Evolutionary conservation across 164 flowering plant species (phyloP), one percentile per base, ranked within the genome.

Genomic region (Amborella trichopoda): DNA sequence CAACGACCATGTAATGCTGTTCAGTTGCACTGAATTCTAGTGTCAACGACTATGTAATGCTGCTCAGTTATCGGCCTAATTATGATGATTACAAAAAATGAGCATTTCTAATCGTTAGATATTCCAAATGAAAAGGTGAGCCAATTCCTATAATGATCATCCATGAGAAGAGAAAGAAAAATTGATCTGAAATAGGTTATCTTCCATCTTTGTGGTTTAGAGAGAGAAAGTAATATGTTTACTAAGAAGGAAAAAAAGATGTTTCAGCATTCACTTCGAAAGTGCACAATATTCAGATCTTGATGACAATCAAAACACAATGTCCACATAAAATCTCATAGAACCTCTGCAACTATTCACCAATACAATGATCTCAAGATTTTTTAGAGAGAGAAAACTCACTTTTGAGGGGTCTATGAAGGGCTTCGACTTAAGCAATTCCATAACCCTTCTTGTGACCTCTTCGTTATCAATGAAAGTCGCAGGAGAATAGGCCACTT

Each of bases 331-430:
- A 30, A 6, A 30, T 6, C 6, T 30, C 6, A 30, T 13, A 30
- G 34, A 30, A 30, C 13, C 13, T 6, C 34, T 6, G 13, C 34
- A 13, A 30, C 13, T 6, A 13, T 30, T 13, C 6, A 30, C 9
- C 6, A 30, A 6, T 30, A 13, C 9, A 30, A 6, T 30, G 34
- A 30, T 13, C 34, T 30, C n/a, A n/a, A n/a, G n/a, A n/a, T n/a
- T n/a, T n/a, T n/a, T n/a, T n/a, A 30, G 6, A 6, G 13, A 44
- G 14, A 18, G 17, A 11, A 21, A 13, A 27, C 23, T 10, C 34
- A 33, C 52, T 41, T 48, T 48, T 14, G 41, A 24, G 25, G 52
- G 52, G 23, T 48, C 41, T 4, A 48, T 12, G 28, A 48, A 33
- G 14, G 41, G 52, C 20, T 2, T 33, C 16, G 52, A 48, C 21